These are phyloP conservation scores for Fusarium sarcochroum DNA, from an alignment of 2,329 filamentous ascomycete species.

Conservation along the genomic window DNA sequence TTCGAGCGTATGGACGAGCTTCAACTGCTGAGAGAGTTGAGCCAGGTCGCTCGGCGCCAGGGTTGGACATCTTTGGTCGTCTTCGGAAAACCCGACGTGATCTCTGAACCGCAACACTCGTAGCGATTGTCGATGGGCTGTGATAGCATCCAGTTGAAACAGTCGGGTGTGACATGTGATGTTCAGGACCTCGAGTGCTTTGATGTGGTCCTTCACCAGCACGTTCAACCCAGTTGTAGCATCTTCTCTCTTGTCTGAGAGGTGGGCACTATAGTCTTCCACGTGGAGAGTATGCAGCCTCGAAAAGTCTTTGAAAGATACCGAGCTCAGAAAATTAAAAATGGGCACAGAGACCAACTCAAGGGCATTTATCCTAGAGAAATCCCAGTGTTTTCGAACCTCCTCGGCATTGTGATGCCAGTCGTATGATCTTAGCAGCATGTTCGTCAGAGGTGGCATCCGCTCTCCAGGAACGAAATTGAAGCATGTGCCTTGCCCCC, in stretches of 20 bases:
- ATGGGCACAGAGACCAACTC: constrained; percentile 61
- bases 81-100: constrained; percentile 61
- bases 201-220: constrained; percentile 57
- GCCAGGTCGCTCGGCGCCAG: constrained; percentile 53
- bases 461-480: constrained; percentile 56
- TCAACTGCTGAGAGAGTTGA: constrained; percentile 52
- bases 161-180: constrained; percentile 59
- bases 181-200: constrained; percentile 55
- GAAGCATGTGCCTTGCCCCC: constrained; percentile 62
- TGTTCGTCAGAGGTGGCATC: constrained; percentile 59
- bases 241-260: constrained; percentile 55
- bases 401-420: constrained; percentile 60
- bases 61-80: constrained; percentile 59
- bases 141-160: constrained; percentile 59
- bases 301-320: constrained; percentile 55
- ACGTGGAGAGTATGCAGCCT: constrained; percentile 56
- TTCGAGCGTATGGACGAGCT: constrained; percentile 58
- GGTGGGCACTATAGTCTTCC: constrained; percentile 62
- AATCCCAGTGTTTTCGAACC: constrained; percentile 61
- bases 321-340: constrained; percentile 60
- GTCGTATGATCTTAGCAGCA: constrained; percentile 63
- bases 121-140: constrained; percentile 56
- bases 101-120: constrained; percentile 60
- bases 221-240: constrained; percentile 57
- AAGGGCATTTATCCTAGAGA: constrained; percentile 59